Base-by-base conservation (phyloP, 164 flowering plant genomes). In the Chloranthus sessilifolius region DNA sequence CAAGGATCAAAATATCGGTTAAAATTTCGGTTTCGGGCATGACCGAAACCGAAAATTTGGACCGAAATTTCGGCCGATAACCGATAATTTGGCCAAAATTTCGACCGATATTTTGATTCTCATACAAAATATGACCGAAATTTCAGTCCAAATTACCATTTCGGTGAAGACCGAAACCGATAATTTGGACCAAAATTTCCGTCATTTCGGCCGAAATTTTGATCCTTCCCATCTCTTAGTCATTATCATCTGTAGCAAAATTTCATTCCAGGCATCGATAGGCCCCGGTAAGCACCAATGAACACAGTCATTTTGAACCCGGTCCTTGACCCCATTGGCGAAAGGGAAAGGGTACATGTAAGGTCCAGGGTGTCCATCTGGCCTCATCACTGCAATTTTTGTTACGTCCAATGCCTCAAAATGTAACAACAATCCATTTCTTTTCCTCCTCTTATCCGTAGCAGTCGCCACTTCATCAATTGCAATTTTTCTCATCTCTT, bases 261-360 rank as follows among this genome's bases (percentile, higher is more conserved):
- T 83, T 73, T 81, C 85, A 63, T 83, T 92, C 99, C 99, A 92
- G 0, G 95, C 79, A 54, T 88, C 99, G 5, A 86, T 62, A 5
- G 95, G 80, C 30, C 97, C 97, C 7, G 96, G 96, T 51, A 92
- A 67, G 56, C 99, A 92, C 99, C 99, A 92, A 62, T 88, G 99
- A 2, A 92, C 83, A 62, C 99, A 92, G 45, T 92, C 97, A 53
- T 88, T 83, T 56, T 80, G 94, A 4, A 88, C 87, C 0, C 81
- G 63, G 11, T 91, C 90, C 16, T 20, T 20, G 29, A 67, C 63
- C 6, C 90, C 94, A 45, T 83, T 61, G 1, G 85, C 86, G 50
- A 83, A 85, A 0, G 96, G 99, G 52, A 64, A 59, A 4, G 85
- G 78, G 48, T 86, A 14, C 96, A 88, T 82, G 50, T 88, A 92